Evolutionary conservation across 441 rosid species (phyloP).

Genomic region (Hura crepitans): DNA sequence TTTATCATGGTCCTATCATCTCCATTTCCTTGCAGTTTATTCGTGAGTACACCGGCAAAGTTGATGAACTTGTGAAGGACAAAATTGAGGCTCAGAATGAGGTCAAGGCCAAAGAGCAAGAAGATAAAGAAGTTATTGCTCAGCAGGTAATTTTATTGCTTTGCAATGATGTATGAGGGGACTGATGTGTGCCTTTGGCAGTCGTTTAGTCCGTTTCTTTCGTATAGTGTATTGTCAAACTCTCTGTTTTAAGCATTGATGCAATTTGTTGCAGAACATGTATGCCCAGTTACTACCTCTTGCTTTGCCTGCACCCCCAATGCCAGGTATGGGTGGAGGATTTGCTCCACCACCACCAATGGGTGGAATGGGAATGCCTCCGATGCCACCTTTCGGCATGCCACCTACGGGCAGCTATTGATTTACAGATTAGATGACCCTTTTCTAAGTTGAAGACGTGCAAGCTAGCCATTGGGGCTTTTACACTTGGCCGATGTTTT

Average conservation of each 20-base stretch:
- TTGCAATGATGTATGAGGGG: background rate
- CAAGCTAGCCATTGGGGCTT: conserved; percentile 15
- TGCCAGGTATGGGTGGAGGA: conserved; percentile 94
- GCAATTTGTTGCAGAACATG: conserved; percentile 70
- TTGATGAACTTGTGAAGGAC: conserved; percentile 89
- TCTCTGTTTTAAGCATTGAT: background rate
- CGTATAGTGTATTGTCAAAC: no score
- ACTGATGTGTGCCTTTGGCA: no score
- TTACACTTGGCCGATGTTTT: conserved; percentile 21
- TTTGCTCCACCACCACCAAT: conserved; percentile 64
- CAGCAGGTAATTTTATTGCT: conserved; percentile 64
- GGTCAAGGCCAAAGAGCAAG: conserved; percentile 79
- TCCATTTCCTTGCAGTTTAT: conserved; percentile 53
- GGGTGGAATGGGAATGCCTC: conserved; percentile 93
- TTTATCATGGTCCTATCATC: background rate
- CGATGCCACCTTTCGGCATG: conserved; percentile 93
- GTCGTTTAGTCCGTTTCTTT: no score
- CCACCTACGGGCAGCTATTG: conserved; percentile 91
- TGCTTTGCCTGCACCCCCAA: conserved; percentile 95
- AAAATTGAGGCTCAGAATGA: conserved; percentile 73
- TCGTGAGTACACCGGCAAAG: conserved; percentile 90
- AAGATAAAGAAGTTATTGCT: conserved; percentile 83
- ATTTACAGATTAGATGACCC: conserved; percentile 7
- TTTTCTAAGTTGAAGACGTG: conserved; percentile 22
- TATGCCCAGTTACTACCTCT: conserved; percentile 93